A percentile compares a stretch with the other conserved stretches of the same genome.
These are phyloP conservation scores for Rubroboletus pulcherrimus DNA, from an alignment of 768 basidiomycete species.

Conservation along the genomic window DNA sequence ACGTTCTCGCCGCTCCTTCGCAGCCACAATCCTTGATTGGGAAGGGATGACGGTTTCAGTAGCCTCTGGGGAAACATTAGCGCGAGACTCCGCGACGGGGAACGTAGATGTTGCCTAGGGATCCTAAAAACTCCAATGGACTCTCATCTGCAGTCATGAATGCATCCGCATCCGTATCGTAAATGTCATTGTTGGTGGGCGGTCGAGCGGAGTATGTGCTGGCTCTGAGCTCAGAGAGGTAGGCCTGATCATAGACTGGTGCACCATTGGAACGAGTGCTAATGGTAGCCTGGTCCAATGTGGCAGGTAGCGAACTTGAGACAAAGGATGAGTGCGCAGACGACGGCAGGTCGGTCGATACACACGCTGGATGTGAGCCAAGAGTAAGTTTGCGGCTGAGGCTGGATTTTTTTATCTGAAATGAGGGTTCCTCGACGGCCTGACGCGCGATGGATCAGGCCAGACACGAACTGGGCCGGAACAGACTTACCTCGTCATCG, in stretches of 20 bases:
- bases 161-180: slow-evolving; percentile 51
- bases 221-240: slow-evolving; percentile 76
- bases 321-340: slow-evolving; percentile 10
- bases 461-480: slow-evolving; percentile 4
- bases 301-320: slow-evolving; percentile 38
- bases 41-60: slow-evolving; percentile 56
- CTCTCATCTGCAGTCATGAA: slow-evolving; percentile 42
- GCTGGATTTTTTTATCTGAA: slow-evolving; percentile 78
- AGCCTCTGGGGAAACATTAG: slow-evolving; percentile 28
- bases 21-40: slow-evolving; percentile 65
- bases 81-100: background rate
- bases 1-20: slow-evolving; percentile 73
- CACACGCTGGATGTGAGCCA: slow-evolving; percentile 52
- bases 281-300: slow-evolving; percentile 56
- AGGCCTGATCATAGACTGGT: slow-evolving; percentile 67
- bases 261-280: slow-evolving; percentile 41
- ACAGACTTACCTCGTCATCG: slow-evolving; percentile 53
- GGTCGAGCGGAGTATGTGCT: slow-evolving; percentile 61
- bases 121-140: slow-evolving; percentile 30
- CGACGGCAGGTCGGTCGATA: background rate
- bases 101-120: slow-evolving; percentile 25
- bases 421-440: slow-evolving; percentile 60
- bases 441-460: slow-evolving; percentile 34
- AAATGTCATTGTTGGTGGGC: slow-evolving; percentile 34
- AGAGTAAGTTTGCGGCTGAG: slow-evolving; percentile 65